These are phyloP conservation scores for Nannizziopsis arthrosporioides DNA, from an alignment of 2,329 filamentous ascomycete genomes.

Conservation along the genomic window DNA sequence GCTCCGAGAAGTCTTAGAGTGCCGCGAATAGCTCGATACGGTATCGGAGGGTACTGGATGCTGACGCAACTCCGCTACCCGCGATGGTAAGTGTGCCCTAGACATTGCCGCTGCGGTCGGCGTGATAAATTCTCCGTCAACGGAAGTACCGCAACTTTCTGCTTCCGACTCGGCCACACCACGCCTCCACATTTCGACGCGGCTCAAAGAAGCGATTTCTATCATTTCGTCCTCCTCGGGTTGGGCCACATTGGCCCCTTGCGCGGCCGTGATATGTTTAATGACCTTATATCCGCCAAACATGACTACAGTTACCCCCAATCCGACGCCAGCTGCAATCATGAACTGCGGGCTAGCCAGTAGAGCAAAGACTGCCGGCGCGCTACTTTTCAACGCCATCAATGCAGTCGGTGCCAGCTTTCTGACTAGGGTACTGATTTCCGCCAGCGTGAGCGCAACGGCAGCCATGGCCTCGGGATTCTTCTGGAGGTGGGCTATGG, in stretches of 20 bases:
- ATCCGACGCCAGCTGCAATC: constrained; percentile 76
- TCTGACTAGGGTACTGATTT: constrained; percentile 68
- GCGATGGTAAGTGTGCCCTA: constrained; percentile 25
- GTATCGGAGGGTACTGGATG: constrained; percentile 1
- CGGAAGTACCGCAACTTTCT: constrained; percentile 45
- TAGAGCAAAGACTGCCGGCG: constrained; percentile 75
- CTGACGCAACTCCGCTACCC: constrained; percentile 21
- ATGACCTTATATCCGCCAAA: constrained; percentile 97
- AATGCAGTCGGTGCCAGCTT: constrained; percentile 80
- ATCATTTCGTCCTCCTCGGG: constrained; percentile 45
- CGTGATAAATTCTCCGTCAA: constrained; percentile 56
- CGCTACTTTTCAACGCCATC: constrained; percentile 61
- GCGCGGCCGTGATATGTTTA: constrained; percentile 56
- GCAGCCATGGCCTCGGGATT: constrained; percentile 87
- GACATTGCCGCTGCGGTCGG: constrained; percentile 43
- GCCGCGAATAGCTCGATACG: constrained; percentile 9
- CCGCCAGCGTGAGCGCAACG: constrained; percentile 81
- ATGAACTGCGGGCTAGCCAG: constrained; percentile 86
- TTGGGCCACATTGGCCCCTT: constrained; percentile 14
- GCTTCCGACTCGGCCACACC: constrained; percentile 50
- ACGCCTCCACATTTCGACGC: constrained; percentile 52
- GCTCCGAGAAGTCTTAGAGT: constrained; percentile 10
- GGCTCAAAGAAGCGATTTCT: constrained; percentile 39
- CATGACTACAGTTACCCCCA: constrained; percentile 90
- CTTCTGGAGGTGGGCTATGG: constrained; percentile 67